Percentiles rank a stretch among this genome's conserved stretches.
phyloP scores from a whole-genome alignment of 345 rosid genomes.

The Streptanthus diversifolius region DNA sequence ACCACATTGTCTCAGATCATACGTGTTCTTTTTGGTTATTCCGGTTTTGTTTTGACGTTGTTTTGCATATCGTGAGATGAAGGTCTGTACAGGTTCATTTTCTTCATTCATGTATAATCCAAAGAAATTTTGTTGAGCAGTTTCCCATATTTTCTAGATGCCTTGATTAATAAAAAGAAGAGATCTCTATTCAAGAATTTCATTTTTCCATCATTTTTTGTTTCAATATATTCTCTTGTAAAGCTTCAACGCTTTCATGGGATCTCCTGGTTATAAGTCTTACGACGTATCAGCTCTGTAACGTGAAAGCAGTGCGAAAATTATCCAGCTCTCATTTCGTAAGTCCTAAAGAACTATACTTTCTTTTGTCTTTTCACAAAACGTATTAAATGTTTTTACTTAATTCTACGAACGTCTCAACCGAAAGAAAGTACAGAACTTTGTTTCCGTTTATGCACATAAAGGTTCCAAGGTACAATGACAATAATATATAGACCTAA shows the following conservation, averaged over 20 bases:
- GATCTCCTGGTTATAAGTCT: neutral
- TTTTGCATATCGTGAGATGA: slow-evolving; percentile 41
- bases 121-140: slow-evolving; percentile 34
- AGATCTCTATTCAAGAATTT: neutral
- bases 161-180: neutral
- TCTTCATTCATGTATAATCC: slow-evolving; percentile 82
- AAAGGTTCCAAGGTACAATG: slow-evolving; percentile 23
- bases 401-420: neutral
- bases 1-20: slow-evolving; percentile 16
- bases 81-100: slow-evolving; percentile 64
- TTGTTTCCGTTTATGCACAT: slow-evolving; percentile 16
- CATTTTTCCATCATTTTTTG: neutral
- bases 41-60: neutral
- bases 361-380: neutral
- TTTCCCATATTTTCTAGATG: neutral
- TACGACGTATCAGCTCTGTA: neutral
- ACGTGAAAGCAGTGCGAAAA: neutral
- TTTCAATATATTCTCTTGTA: neutral
- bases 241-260: neutral
- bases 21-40: slow-evolving; percentile 6
- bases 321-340: neutral
- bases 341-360: neutral
- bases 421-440: neutral
- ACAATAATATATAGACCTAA: slow-evolving; percentile 16
- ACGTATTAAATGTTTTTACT: neutral